Percentiles rank a stretch among this genome's conserved stretches.
Evolutionary conservation across 495 filamentous ascomycete species (phyloP).

Genomic region (Penicillium simplicissimum): DNA sequence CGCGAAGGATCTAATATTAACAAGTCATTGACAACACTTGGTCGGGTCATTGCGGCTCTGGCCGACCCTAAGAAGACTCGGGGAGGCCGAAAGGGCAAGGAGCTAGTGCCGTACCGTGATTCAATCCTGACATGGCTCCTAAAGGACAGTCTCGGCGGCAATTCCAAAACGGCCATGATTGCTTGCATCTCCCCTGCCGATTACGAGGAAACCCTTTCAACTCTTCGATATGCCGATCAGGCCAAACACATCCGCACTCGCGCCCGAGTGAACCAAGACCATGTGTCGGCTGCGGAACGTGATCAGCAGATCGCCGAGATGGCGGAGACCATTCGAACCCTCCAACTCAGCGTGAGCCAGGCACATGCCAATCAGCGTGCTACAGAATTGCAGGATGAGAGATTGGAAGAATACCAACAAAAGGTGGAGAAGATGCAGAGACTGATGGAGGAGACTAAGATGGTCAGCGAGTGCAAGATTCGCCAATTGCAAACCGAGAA

Average conservation of each 20-base stretch:
- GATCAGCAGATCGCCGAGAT: constrained; percentile 92
- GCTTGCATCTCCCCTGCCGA: constrained; percentile 93
- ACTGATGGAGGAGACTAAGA: constrained; percentile 86
- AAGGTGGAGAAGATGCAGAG: constrained; percentile 82
- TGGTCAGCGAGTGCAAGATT: constrained; percentile 91
- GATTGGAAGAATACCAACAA: constrained; percentile 89
- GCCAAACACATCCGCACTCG: constrained; percentile 97
- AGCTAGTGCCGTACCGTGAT: constrained; percentile 89
- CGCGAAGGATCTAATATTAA: constrained; percentile 98
- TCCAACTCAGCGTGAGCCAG: constrained; percentile 73
- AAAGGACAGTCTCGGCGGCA: constrained; percentile 92
- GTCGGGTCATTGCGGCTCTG: constrained; percentile 94
- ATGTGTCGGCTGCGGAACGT: constrained; percentile 79
- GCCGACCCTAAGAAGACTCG: constrained; percentile 73
- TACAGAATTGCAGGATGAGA: constrained; percentile 63
- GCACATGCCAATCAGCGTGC: constrained; percentile 47
- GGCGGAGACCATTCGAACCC: constrained; percentile 82
- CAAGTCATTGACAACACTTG: constrained; percentile 94
- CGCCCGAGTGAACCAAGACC: constrained; percentile 93
- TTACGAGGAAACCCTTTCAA: constrained; percentile 96
- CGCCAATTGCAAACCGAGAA: constrained; percentile 82
- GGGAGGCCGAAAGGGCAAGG: constrained; percentile 56
- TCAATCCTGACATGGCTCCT: constrained; percentile 97
- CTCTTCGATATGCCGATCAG: constrained; percentile 95
- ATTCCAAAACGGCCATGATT: constrained; percentile 98